Evolutionary conservation across 495 filamentous ascomycete genomes (phyloP), one percentile per base, ranked within the genome.

Genomic region (Trichoderma gamsii): DNA sequence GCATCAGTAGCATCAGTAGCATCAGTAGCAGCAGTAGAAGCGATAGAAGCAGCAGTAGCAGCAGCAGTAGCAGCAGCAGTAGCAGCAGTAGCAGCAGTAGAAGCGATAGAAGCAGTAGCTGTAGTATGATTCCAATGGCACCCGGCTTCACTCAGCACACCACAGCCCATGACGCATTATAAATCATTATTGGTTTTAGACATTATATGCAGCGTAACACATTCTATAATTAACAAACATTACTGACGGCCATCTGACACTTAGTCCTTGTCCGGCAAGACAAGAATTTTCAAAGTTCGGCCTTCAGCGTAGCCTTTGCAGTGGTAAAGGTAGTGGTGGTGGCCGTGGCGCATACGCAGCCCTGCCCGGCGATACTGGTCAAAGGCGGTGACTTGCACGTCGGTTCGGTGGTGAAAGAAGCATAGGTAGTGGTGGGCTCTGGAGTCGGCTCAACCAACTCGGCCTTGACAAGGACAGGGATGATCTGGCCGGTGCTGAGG

Each of bases 381-480:
- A 61, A 12, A 13, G 56, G 56, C 2, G 56, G 56, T 0, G 56
- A 61, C 12, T 61, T 61, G 56, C 56, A 61, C 0, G 56, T 61
- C 0, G 56, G 23, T 25, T 61, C 56, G 56, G 12, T 32, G 25
- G 56, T 61, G 25, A 61, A 61, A 12, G 25, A 13, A 32, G 56
- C 56, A 23, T 61, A 61, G 23, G 56, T 61, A 25, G 23, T 61
- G 25, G 56, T 61, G 25, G 56, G 56, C 11, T 59, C 21, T 12
- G 25, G 3, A 3, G 56, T 61, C 27, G 7, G 56, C 56, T 61
- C 2, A 32, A 61, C 56, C 23, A 61, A 25, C 56, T 61, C 56
- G n/a, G 56, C 56, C 56, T 61, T 61, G 56, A 61, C 56, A 15
- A 61, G 56, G 25, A 61, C 56, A 25, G 56, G 56, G 25, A 61